Conservation (phyloP, 2,329 filamentous ascomycete species). For the Metarhizium anisopliae region DNA sequence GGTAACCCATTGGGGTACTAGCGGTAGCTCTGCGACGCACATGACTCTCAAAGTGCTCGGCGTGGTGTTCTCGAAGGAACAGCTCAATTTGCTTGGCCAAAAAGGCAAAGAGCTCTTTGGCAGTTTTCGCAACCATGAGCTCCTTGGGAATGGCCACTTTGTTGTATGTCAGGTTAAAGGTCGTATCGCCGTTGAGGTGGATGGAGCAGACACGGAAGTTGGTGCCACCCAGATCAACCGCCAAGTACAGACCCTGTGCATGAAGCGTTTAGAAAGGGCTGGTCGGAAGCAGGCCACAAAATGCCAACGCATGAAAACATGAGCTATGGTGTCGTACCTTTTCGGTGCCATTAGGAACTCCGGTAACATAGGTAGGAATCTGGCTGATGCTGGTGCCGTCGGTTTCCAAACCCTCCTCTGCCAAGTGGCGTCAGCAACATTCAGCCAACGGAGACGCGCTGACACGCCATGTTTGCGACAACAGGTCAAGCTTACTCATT, state of each 20-base stretch:
- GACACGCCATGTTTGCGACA: background rate
- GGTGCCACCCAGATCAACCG: conserved; percentile 94
- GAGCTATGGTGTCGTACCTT: conserved; percentile 44
- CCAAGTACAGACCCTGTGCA: conserved; percentile 81
- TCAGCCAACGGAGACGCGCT: background rate
- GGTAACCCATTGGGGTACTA: conserved; percentile 48
- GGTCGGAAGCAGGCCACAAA: background rate
- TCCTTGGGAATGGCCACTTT: conserved; percentile 86
- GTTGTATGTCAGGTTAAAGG: conserved; percentile 85
- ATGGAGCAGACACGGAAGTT: conserved; percentile 98
- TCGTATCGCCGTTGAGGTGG: conserved; percentile 85
- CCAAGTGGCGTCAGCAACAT: background rate
- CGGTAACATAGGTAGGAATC: conserved; percentile 95
- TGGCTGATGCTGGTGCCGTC: conserved; percentile 80
- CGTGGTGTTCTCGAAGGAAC: conserved; percentile 82
- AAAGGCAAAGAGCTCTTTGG: conserved; percentile 83
- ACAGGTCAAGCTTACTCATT: conserved; percentile 50
- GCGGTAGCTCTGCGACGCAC: conserved; percentile 53
- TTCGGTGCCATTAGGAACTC: conserved; percentile 92
- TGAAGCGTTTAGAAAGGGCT: background rate
- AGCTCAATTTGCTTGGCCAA: conserved; percentile 84
- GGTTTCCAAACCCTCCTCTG: conserved; percentile 72
- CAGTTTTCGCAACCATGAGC: conserved; percentile 81
- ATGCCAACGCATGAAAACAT: background rate
- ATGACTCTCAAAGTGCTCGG: conserved; percentile 72